Percentiles rank a stretch among this genome's conserved stretches.
phyloP scores from a whole-genome alignment of 331 rosid species.

The Arachis monticola region DNA sequence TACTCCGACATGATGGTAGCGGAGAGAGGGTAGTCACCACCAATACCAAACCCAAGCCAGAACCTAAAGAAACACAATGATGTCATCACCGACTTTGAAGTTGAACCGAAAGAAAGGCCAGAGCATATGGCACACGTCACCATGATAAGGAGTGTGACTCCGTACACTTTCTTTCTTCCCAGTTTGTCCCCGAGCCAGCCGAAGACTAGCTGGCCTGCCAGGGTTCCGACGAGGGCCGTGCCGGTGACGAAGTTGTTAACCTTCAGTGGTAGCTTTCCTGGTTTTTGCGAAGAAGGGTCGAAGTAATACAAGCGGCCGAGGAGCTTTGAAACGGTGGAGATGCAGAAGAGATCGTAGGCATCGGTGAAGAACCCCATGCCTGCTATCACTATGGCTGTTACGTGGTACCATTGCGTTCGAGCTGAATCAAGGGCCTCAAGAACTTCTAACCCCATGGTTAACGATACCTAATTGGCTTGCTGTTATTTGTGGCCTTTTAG shows the following conservation, averaged over 20 bases:
- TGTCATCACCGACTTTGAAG: conserved; percentile 48
- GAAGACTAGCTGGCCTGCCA: conserved; percentile 65
- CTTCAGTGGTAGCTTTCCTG: conserved; percentile 50
- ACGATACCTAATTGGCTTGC: neutral
- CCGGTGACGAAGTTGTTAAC: conserved; percentile 59
- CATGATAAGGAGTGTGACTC: conserved; percentile 71
- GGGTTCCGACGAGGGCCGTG: conserved; percentile 70
- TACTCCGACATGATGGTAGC: conserved; percentile 89
- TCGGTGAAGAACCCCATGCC: conserved; percentile 91
- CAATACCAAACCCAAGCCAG: conserved; percentile 85
- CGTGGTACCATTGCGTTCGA: conserved; percentile 80
- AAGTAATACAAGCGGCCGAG: conserved; percentile 77
- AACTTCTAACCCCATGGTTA: conserved; percentile 66
- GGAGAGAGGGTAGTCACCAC: conserved; percentile 82
- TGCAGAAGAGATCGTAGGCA: conserved; percentile 77
- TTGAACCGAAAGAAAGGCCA: conserved; percentile 61
- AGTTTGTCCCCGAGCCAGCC: conserved; percentile 81
- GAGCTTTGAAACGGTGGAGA: conserved; percentile 66
- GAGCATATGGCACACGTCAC: conserved; percentile 64
- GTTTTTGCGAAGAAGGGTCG: conserved; percentile 15
- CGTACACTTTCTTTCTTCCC: conserved; percentile 72
- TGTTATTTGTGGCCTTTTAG: neutral
- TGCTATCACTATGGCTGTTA: conserved; percentile 80
- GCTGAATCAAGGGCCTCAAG: conserved; percentile 77
- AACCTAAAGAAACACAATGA: conserved; percentile 81